A percentile compares a stretch with the other conserved stretches of the same genome.
Evolutionary conservation across 2,329 filamentous ascomycete species (phyloP).

Genomic region (Drechmeria coniospora): DNA sequence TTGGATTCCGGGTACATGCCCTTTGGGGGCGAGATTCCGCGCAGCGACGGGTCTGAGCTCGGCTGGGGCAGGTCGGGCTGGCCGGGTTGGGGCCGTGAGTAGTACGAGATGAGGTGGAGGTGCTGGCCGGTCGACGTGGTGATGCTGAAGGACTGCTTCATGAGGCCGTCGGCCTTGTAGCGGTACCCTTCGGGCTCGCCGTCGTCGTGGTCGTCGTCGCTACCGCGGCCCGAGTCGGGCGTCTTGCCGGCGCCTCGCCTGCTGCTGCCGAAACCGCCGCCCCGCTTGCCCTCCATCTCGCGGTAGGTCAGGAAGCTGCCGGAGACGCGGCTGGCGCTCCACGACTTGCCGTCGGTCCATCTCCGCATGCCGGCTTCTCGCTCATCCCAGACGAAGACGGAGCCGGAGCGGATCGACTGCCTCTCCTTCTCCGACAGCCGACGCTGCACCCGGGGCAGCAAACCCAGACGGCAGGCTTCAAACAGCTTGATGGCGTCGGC

Average conservation of each 20-base stretch:
- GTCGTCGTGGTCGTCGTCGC: slow-evolving; percentile 74
- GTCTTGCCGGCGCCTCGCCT: slow-evolving; percentile 54
- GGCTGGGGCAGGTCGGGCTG: slow-evolving; percentile 65
- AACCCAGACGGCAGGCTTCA: slow-evolving; percentile 80
- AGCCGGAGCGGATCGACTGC: slow-evolving; percentile 88
- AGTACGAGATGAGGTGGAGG: slow-evolving; percentile 95
- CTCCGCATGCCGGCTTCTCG: slow-evolving; percentile 93
- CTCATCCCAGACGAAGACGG: slow-evolving; percentile 99
- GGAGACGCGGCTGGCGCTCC: slow-evolving; percentile 94
- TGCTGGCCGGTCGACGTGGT: slow-evolving; percentile 80
- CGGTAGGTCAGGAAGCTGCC: slow-evolving; percentile 95
- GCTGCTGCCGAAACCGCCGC: slow-evolving; percentile 52
- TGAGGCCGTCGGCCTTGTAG: slow-evolving; percentile 90
- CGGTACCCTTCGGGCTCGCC: slow-evolving; percentile 81
- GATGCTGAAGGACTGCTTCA: slow-evolving; percentile 99
- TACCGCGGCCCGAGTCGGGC: slow-evolving; percentile 65
- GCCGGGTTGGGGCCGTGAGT: slow-evolving; percentile 62
- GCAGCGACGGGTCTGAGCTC: slow-evolving; percentile 61
- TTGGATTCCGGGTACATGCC: slow-evolving; percentile 97
- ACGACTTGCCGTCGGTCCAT: slow-evolving; percentile 98
- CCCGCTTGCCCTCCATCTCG: slow-evolving; percentile 97
- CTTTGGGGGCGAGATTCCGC: slow-evolving; percentile 74
- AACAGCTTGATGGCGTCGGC: slow-evolving; percentile 97
- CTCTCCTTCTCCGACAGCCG: slow-evolving; percentile 92
- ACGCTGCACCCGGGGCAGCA: slow-evolving; percentile 82